Percentiles rank a stretch among this genome's conserved stretches.
These are phyloP conservation scores for Phytophthora agathidicida DNA, from an alignment of 352 stramenopile species.

Conservation along the genomic window DNA sequence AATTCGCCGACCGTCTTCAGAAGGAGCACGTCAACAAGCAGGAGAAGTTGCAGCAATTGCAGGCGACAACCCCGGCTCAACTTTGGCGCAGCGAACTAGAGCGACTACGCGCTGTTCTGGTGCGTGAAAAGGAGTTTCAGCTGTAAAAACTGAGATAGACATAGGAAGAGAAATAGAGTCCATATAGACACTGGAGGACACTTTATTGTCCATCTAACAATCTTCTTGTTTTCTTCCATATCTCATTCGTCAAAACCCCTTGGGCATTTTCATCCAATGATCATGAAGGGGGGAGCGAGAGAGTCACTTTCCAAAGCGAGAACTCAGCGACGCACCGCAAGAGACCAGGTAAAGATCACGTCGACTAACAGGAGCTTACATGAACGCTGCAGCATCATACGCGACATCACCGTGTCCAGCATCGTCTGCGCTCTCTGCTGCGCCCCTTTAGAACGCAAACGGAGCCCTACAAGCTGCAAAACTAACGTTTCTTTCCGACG, in stretches of 20 bases:
- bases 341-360: conserved; percentile 38
- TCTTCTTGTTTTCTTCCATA: background rate
- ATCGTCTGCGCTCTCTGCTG: conserved; percentile 4
- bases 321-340: conserved; percentile 30
- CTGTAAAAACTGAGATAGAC: conserved; percentile 13
- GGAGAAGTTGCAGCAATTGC: conserved; percentile 86
- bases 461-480: conserved; percentile 4
- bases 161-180: conserved; percentile 26
- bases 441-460: background rate
- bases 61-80: conserved; percentile 79
- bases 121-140: conserved; percentile 78
- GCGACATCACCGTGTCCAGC: background rate
- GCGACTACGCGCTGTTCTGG: conserved; percentile 54
- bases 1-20: conserved; percentile 93
- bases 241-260: conserved; percentile 28
- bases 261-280: conserved; percentile 35
- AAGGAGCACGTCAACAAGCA: conserved; percentile 92
- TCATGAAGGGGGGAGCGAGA: conserved; percentile 9
- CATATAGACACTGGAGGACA: conserved; percentile 24
- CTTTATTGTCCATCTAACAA: conserved; percentile 8
- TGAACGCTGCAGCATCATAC: background rate
- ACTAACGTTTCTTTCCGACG: conserved; percentile 16
- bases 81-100: conserved; percentile 88
- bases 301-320: conserved; percentile 36
- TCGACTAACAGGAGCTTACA: background rate